Conservation (phyloP, 176 grass and related monocot species). For the Cenchrus purpureus region DNA sequence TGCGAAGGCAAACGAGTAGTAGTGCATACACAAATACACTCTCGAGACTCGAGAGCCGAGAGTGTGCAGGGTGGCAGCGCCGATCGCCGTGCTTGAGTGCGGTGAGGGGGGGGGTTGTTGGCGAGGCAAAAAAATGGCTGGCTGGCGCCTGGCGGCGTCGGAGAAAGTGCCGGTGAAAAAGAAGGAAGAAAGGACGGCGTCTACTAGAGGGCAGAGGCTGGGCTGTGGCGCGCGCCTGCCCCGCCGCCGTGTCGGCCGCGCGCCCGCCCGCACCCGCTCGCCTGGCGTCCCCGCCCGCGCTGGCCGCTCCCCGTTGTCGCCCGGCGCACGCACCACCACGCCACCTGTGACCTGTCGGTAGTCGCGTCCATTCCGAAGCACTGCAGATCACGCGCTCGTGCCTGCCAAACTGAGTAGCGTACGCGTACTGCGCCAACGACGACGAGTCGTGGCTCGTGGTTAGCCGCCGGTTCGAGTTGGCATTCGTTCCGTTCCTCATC, state of each 20-base stretch:
- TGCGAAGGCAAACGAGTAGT: not conserved
- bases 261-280: not conserved
- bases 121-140: conserved; percentile 5
- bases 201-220: no score
- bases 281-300: not conserved
- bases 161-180: conserved; percentile 22
- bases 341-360: not conserved
- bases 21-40: no score
- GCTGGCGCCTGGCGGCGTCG: not conserved
- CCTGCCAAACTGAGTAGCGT: no score
- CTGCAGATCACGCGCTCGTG: not conserved
- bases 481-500: no score
- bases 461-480: not conserved
- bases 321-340: not conserved
- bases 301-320: not conserved
- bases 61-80: not conserved
- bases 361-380: not conserved
- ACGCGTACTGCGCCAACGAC: no score
- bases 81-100: not conserved
- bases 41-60: not conserved
- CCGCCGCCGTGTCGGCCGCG: conserved; percentile 54
- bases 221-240: conserved; percentile 25
- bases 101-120: no score
- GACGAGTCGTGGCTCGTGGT: not conserved
- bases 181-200: not conserved